These are phyloP conservation scores for Akanthomyces dipterigenus DNA, from an alignment of 2,329 filamentous ascomycete genomes.

Conservation along the genomic window DNA sequence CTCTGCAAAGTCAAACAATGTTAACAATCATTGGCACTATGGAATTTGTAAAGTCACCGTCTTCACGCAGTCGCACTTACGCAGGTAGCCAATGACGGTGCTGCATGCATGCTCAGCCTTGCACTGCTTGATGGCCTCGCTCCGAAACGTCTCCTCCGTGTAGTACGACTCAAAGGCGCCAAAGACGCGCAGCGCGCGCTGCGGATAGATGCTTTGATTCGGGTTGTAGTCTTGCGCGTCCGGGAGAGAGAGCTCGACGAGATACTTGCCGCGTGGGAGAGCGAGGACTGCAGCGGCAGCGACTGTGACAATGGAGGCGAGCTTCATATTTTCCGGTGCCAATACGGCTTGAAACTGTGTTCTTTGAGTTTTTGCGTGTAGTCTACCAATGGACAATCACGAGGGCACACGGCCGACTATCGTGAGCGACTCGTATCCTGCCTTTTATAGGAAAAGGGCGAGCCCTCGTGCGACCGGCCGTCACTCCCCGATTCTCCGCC, in stretches of 20 bases:
- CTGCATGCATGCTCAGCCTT: slow-evolving; percentile 4
- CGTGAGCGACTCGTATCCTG: too few relatives aligned
- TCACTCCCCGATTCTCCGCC: not conserved
- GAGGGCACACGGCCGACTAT: too few relatives aligned
- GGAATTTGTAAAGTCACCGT: too few relatives aligned
- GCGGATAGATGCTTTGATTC: slow-evolving; percentile 1
- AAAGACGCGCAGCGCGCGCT: not conserved
- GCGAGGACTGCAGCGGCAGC: not conserved
- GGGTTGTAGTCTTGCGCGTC: slow-evolving; percentile 4
- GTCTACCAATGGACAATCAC: not conserved
- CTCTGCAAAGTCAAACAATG: too few relatives aligned
- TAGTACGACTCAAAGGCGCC: not conserved
- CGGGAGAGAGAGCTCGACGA: slow-evolving; percentile 5
- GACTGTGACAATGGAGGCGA: not conserved
- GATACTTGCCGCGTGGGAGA: not conserved
- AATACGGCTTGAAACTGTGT: not conserved
- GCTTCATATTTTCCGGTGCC: not conserved
- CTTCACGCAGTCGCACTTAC: not conserved
- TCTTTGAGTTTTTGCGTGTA: not conserved
- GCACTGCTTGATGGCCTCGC: slow-evolving; percentile 6
- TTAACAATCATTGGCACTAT: too few relatives aligned
- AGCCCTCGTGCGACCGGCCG: not conserved
- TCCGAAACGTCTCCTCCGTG: slow-evolving; percentile 3
- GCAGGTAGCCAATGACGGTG: slow-evolving; percentile 6
- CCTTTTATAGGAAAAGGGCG: too few relatives aligned